Evolutionary conservation across 192 early-diverging fungal genomes (phyloP), one percentile per base, ranked within the genome.

Genomic region (Coemansia sp.): DNA sequence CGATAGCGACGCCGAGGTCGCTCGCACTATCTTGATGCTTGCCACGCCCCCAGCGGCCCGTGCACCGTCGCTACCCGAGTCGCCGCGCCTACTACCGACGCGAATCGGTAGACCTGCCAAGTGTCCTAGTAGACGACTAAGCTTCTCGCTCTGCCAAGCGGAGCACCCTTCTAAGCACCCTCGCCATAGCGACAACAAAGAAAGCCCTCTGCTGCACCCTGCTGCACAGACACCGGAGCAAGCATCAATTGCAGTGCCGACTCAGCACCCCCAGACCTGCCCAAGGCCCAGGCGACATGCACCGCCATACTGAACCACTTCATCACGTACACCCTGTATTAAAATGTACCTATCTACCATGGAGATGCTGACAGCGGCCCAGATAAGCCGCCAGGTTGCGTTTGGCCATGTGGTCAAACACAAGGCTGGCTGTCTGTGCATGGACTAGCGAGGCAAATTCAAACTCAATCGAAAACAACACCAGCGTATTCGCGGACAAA

Each of bases 371-470:
- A 59, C 77, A 74, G 20, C 77, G 71, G 10, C 21, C 69, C 37
- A 70, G 63, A 53, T 79, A 79, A 23, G 77, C 77, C 2, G 48
- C 55, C 64, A 79, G 26, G 46, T 61, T 79, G 28, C 64, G 55
- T 31, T 85, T 85, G 48, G 87, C 88, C 33, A 94, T 88, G 48
- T 89, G 81, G 40, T 93, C 86, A 67, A 94, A 92, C 69, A 93
- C 94, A 23, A 93, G 61, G 18, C 83, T 84, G 9, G 95, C 88
- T 9, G 90, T 83, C 48, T 92, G 92, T 1, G 90, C 90, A 69
- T 97, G 91, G 23, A 97, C 57, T 1, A 87, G 69, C 9, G 88
- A 92, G 33, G 86, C 74, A 82, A 97, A 95, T 75, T 95, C 89
- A 68, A 94, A 97, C 23, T 80, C 76, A 24, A 94, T 90, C 35